A percentile compares a stretch with the other conserved stretches of the same genome.
Evolutionary conservation across 148 eudicot genomes (phyloP).

Genomic region (Hydrangea macrophylla): DNA sequence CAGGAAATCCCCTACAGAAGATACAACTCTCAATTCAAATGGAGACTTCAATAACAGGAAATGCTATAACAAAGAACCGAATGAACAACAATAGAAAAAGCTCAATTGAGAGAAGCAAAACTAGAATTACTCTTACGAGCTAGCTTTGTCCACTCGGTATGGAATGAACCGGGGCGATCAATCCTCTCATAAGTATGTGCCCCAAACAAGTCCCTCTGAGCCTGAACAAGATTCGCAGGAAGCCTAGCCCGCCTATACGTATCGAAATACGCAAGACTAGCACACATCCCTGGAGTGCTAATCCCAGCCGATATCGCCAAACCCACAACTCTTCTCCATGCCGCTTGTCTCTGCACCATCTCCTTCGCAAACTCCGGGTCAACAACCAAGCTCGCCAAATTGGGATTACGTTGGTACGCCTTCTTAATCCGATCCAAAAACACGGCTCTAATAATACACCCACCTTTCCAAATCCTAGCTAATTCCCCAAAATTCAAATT

Average conservation of each 20-base stretch:
- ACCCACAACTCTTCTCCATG: conserved; percentile 84
- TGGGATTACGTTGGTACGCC: conserved; percentile 74
- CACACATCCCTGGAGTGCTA: conserved; percentile 81
- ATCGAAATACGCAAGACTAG: conserved; percentile 78
- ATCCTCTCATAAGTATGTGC: conserved; percentile 89
- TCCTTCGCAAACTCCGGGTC: conserved; percentile 86
- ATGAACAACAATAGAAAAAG: conserved; percentile 7
- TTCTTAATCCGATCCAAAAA: conserved; percentile 76
- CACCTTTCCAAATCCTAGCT: conserved; percentile 90
- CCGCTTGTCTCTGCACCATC: conserved; percentile 87
- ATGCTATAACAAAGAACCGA: conserved; percentile 16
- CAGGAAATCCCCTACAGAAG: conserved; percentile 23
- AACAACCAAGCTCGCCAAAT: conserved; percentile 63
- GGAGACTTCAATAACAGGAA: conserved; percentile 23
- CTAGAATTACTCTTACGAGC: conserved; percentile 45
- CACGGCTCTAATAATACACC: conserved; percentile 80
- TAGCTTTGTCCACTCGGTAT: conserved; percentile 91
- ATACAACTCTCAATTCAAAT: conserved; percentile 28
- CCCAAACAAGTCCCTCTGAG: conserved; percentile 91
- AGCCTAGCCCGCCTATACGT: conserved; percentile 73
- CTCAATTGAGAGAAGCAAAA: conserved; percentile 32
- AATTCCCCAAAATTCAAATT: conserved; percentile 72
- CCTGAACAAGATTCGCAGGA: conserved; percentile 88
- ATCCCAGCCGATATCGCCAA: conserved; percentile 66
- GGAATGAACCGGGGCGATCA: conserved; percentile 68